Conservation (phyloP, 768 basidiomycete species). For the Nidula microcarpa region DNA sequence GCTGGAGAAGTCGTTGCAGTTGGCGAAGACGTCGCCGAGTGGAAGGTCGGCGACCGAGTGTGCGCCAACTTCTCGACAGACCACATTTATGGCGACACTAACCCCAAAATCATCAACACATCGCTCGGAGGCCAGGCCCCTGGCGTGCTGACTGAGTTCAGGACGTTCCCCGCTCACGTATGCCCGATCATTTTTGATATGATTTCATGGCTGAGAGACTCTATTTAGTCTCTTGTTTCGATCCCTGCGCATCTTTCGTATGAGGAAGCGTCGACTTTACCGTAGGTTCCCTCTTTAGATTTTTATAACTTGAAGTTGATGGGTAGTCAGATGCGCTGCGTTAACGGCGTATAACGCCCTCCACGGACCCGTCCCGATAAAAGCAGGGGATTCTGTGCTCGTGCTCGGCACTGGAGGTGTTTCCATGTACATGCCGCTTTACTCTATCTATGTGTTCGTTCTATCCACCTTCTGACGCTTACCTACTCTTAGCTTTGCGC, state of each 20-base stretch:
- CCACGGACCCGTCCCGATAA: constrained; percentile 42
- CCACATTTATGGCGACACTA: constrained; percentile 37
- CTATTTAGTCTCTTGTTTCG: constrained; percentile 33
- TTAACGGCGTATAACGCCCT: constrained; percentile 66
- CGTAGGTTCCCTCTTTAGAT: constrained; percentile 21
- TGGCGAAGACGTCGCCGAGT: constrained; percentile 30
- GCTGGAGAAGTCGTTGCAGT: constrained; percentile 48
- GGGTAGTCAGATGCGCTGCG: constrained; percentile 42
- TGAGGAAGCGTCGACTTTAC: constrained; percentile 54
- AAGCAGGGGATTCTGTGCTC: constrained; percentile 58
- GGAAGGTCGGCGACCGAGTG: constrained; percentile 49
- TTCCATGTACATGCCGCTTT: constrained; percentile 34
- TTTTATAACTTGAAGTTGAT: neutral
- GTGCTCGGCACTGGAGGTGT: constrained; percentile 60
- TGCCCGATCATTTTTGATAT: neutral
- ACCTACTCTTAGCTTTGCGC: constrained; percentile 37
- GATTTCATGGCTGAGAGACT: neutral
- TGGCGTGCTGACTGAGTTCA: constrained; percentile 46
- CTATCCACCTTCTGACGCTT: neutral
- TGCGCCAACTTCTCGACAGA: constrained; percentile 42
- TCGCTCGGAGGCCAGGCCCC: constrained; percentile 38
- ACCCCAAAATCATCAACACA: constrained; percentile 20
- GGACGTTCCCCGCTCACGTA: constrained; percentile 22
- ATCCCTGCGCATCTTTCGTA: constrained; percentile 51
- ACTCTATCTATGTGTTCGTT: neutral